Percentiles rank a stretch among this genome's conserved stretches.
phyloP scores from a whole-genome alignment of 208 protist genomes.

The Leishmania mexicana region DNA sequence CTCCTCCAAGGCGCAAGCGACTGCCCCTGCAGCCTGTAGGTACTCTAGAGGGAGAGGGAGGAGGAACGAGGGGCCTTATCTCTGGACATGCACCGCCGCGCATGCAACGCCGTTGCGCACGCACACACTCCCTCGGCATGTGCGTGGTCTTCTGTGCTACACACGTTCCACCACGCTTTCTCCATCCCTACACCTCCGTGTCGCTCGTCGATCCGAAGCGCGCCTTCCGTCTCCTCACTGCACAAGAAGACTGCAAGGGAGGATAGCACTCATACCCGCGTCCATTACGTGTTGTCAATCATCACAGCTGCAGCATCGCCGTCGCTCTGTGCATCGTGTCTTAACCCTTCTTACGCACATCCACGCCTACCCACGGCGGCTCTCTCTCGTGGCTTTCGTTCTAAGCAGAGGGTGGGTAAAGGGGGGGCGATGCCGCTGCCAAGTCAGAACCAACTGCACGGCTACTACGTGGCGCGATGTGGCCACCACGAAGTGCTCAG shows the following conservation, averaged over 20 bases:
- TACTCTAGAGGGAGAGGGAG: background rate
- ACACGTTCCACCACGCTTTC: background rate
- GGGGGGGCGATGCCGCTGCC: slow-evolving; percentile 18
- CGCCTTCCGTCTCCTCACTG: background rate
- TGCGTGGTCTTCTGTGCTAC: background rate
- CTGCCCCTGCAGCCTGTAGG: background rate
- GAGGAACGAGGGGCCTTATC: background rate
- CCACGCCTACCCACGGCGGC: background rate
- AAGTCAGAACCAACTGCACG: slow-evolving; percentile 72
- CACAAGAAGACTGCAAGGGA: background rate
- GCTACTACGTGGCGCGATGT: slow-evolving; percentile 65
- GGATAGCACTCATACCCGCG: background rate
- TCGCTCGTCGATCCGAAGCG: background rate
- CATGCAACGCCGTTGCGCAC: background rate
- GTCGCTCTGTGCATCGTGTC: background rate
- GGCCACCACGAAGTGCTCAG: slow-evolving; percentile 56
- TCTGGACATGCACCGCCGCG: background rate
- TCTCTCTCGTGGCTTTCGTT: background rate
- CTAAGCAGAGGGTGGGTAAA: background rate
- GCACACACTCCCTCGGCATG: background rate
- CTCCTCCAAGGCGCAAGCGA: background rate
- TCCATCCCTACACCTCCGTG: background rate
- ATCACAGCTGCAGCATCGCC: background rate
- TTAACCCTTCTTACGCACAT: background rate
- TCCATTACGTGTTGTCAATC: background rate